These are phyloP conservation scores for Chaetomiaceae sp. DNA, from an alignment of 2,329 filamentous ascomycete genomes.

Conservation along the genomic window DNA sequence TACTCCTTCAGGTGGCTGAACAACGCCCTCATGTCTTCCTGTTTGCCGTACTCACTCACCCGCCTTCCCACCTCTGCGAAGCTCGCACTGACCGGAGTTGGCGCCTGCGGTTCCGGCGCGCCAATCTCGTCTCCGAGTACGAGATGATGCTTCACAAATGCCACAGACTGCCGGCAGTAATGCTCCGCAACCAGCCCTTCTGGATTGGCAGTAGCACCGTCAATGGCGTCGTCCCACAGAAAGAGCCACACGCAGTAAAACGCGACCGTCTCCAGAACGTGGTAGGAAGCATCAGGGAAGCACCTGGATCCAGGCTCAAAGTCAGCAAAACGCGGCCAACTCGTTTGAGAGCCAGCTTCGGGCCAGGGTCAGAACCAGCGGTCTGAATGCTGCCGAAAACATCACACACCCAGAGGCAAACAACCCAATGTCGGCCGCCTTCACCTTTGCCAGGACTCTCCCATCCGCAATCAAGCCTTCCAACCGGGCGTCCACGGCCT, in stretches of 20 bases:
- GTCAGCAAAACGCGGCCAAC: not conserved
- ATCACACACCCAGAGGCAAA: slow-evolving; percentile 14
- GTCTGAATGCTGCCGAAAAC: not conserved
- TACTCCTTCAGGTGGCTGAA: slow-evolving; percentile 12
- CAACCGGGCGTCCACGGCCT: slow-evolving; percentile 8
- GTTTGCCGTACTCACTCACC: not conserved
- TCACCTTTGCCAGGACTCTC: slow-evolving; percentile 7
- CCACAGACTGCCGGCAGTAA: slow-evolving; percentile 13
- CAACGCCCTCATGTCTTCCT: slow-evolving; percentile 2
- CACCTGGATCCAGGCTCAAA: not conserved
- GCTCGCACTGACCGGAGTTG: slow-evolving; percentile 12
- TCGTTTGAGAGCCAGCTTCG: not conserved
- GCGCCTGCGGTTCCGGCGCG: not conserved
- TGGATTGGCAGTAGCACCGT: slow-evolving; percentile 1
- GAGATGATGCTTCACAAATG: slow-evolving; percentile 8
- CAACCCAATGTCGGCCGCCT: slow-evolving; percentile 11
- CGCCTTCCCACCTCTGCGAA: slow-evolving; percentile 12
- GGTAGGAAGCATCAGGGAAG: slow-evolving; percentile 11
- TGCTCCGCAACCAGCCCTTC: slow-evolving; percentile 2
- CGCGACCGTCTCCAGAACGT: slow-evolving; percentile 9
- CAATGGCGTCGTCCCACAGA: slow-evolving; percentile 22
- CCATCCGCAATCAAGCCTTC: slow-evolving; percentile 4
- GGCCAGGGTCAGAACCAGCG: not conserved
- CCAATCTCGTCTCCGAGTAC: not conserved
- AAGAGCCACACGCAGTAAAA: slow-evolving; percentile 18